A percentile compares a stretch with the other conserved stretches of the same genome.
Evolutionary conservation across 768 basidiomycete genomes (phyloP).

Genomic region (Multifurca ochricompacta): DNA sequence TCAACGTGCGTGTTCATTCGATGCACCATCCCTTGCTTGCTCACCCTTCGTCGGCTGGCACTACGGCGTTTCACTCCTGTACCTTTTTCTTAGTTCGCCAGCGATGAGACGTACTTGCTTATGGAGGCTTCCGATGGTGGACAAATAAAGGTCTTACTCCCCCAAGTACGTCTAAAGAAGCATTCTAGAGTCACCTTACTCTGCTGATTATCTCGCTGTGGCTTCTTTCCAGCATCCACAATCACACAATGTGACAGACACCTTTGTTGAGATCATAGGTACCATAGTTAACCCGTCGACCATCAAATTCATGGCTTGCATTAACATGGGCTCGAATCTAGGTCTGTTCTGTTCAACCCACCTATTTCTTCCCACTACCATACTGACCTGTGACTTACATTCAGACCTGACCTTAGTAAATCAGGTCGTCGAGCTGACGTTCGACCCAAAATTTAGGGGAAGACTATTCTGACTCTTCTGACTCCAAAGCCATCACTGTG

Average conservation of each 20-base stretch:
- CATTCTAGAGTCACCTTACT: neutral
- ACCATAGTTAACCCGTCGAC: slow-evolving; percentile 46
- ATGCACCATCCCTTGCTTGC: too few species aligned
- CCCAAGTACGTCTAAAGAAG: neutral
- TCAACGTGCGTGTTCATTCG: slow-evolving; percentile 8
- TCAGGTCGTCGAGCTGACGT: slow-evolving; percentile 52
- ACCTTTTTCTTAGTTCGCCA: slow-evolving; percentile 3
- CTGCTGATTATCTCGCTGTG: neutral
- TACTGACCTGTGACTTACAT: neutral
- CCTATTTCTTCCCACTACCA: neutral
- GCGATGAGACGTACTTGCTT: slow-evolving; percentile 9
- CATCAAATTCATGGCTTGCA: slow-evolving; percentile 44
- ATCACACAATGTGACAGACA: slow-evolving; percentile 38
- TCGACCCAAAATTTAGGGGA: slow-evolving; percentile 45
- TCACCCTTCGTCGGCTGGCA: neutral
- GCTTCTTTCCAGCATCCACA: neutral
- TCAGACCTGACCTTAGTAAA: slow-evolving; percentile 55
- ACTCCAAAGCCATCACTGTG: neutral
- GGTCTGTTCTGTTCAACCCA: slow-evolving; percentile 37
- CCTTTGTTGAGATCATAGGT: slow-evolving; percentile 64
- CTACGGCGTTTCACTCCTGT: neutral
- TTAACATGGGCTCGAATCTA: slow-evolving; percentile 53
- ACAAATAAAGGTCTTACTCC: slow-evolving; percentile 7
- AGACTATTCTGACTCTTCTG: slow-evolving; percentile 36
- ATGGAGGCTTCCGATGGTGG: slow-evolving; percentile 20